Evolutionary conservation across 2,329 filamentous ascomycete genomes (phyloP).

Genomic region (Cephalotrichum gorgonifer): DNA sequence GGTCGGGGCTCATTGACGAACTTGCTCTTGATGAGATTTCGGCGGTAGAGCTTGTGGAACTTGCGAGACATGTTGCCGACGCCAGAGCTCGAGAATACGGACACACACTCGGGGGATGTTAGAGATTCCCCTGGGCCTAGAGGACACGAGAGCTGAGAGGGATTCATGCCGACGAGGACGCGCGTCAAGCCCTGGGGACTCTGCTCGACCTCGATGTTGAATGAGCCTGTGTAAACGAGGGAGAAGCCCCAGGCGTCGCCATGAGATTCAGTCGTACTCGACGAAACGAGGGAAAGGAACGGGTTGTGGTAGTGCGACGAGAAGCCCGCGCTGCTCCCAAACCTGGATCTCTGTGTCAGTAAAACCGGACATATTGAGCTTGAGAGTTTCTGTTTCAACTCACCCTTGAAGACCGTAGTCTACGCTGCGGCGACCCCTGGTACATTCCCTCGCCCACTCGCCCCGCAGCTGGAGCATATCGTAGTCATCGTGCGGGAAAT

Average conservation of each 20-base stretch:
- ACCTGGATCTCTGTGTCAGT: constrained; percentile 26
- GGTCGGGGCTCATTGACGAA: constrained; percentile 41
- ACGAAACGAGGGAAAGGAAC: constrained; percentile 46
- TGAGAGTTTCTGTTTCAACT: constrained; percentile 11
- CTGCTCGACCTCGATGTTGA: constrained; percentile 48
- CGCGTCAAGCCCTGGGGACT: constrained; percentile 52
- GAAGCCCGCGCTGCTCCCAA: constrained; percentile 51
- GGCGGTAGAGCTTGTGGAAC: constrained; percentile 50
- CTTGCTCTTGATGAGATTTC: constrained; percentile 48
- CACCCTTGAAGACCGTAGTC: constrained; percentile 46
- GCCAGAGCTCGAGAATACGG: constrained; percentile 48
- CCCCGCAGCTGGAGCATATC: constrained; percentile 53
- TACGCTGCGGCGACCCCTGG: constrained; percentile 41
- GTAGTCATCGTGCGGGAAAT: constrained; percentile 48
- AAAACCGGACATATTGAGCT: too few relatives aligned
- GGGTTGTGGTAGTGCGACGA: constrained; percentile 56
- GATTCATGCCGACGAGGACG: constrained; percentile 50
- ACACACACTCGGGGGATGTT: constrained; percentile 51
- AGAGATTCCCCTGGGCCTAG: constrained; percentile 45
- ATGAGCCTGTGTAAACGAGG: constrained; percentile 54
- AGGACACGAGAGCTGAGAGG: constrained; percentile 47
- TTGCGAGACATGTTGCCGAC: constrained; percentile 52
- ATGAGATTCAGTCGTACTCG: constrained; percentile 46
- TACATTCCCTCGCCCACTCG: constrained; percentile 54
- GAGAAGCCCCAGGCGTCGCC: constrained; percentile 57